A percentile compares a stretch with the other conserved stretches of the same genome.
These are phyloP conservation scores for Diaporthe batatas DNA, from an alignment of 2,329 filamentous ascomycete species.

Conservation along the genomic window DNA sequence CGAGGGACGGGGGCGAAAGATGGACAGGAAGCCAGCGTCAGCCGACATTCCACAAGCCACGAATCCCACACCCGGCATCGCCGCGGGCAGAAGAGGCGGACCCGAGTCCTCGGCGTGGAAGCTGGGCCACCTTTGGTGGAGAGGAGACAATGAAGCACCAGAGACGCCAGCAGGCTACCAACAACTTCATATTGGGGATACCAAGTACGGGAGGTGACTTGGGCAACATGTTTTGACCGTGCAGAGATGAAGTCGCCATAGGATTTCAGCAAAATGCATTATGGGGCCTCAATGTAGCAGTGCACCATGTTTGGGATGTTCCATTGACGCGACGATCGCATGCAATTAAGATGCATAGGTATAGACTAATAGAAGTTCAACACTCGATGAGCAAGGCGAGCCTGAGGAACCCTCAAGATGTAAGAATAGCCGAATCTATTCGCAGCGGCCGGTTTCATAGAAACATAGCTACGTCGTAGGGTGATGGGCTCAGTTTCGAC, in stretches of 20 bases:
- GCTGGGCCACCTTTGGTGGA: constrained; percentile 7
- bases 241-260: background rate
- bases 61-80: background rate
- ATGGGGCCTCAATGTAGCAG: background rate
- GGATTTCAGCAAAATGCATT: background rate
- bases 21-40: background rate
- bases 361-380: too few species aligned
- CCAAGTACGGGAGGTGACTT: background rate
- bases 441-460: too few species aligned
- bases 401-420: too few species aligned
- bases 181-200: background rate
- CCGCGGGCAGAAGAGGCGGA: background rate
- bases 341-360: too few species aligned
- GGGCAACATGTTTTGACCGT: constrained; percentile 1
- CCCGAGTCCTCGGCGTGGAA: constrained; percentile 14
- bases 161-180: background rate
- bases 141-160: background rate
- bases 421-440: too few species aligned
- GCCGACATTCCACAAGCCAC: background rate
- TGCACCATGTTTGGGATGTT: background rate
- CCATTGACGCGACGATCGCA: too few species aligned
- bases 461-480: too few species aligned
- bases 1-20: background rate
- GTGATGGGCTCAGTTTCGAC: too few species aligned
- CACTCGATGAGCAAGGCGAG: too few species aligned